phyloP scores from a whole-genome alignment of 2,329 filamentous ascomycete genomes.

The Colletotrichum camelliae region DNA sequence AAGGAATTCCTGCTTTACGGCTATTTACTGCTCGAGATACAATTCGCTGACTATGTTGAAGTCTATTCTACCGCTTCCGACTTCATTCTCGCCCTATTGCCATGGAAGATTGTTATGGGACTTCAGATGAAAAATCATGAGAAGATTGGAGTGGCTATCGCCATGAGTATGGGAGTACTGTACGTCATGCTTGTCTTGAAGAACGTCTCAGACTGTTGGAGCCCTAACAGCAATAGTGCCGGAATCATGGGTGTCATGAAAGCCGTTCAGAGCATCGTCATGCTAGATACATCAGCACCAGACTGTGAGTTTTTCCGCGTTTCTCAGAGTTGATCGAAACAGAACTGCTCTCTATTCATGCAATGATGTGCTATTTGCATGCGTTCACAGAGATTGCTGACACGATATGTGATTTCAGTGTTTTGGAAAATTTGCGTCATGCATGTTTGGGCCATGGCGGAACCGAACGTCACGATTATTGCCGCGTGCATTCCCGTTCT shows the following conservation, averaged over 20 bases:
- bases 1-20: not conserved
- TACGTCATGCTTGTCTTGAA: not conserved
- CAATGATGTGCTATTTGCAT: rapidly evolving
- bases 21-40: not conserved
- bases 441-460: conserved; percentile 29
- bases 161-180: conserved; percentile 40
- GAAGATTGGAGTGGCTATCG: conserved; percentile 35
- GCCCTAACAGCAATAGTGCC: not conserved
- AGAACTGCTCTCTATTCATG: not conserved
- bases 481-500: conserved; percentile 34
- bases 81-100: conserved; percentile 31
- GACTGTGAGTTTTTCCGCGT: conserved; percentile 15
- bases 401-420: not conserved
- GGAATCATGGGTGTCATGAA: conserved; percentile 27
- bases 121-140: conserved; percentile 37
- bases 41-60: not conserved
- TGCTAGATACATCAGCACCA: conserved; percentile 17
- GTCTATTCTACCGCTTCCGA: not conserved
- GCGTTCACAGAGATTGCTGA: not conserved
- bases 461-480: conserved; percentile 34
- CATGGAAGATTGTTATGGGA: conserved; percentile 34
- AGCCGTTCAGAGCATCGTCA: conserved; percentile 12
- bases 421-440: conserved; percentile 1
- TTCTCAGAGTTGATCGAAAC: rapidly evolving
- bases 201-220: rapidly evolving